Conservation (phyloP, 306 rosid species). For the Prunus kanzakura region DNA sequence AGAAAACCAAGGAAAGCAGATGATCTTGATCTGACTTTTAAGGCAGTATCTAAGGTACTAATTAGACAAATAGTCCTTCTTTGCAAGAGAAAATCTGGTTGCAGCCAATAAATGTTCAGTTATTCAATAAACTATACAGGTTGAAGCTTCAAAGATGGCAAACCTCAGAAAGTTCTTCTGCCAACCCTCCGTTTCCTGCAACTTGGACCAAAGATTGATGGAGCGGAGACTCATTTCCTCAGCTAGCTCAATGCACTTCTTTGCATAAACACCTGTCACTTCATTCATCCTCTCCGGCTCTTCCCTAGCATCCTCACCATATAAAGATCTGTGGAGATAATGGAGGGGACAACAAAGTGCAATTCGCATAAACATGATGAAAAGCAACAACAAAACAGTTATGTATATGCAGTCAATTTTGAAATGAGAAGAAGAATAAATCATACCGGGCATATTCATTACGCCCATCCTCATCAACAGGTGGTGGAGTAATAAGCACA, state of each 20-base stretch:
- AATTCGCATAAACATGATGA: neutral
- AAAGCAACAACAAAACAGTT: neutral
- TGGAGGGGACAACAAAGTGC: neutral
- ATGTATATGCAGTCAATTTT: neutral
- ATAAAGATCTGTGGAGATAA: conserved; percentile 49
- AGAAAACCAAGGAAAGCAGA: neutral
- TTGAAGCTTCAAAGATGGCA: conserved; percentile 20
- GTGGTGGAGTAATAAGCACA: conserved; percentile 87
- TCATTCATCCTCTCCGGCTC: conserved; percentile 82
- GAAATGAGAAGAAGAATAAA: conserved; percentile 6
- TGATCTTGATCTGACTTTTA: neutral
- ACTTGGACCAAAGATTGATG: conserved; percentile 82
- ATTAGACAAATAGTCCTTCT: neutral
- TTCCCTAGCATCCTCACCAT: conserved; percentile 58
- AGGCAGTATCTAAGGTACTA: neutral
- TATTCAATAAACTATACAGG: neutral
- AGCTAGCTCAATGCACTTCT: conserved; percentile 61
- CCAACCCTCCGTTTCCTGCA: conserved; percentile 95
- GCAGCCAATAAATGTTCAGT: conserved; percentile 2
- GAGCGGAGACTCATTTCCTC: conserved; percentile 53
- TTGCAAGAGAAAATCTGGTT: neutral
- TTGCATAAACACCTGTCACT: conserved; percentile 73
- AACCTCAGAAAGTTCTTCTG: conserved; percentile 77
- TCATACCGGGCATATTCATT: conserved; percentile 57
- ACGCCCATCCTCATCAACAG: conserved; percentile 80